Conservation (phyloP, 495 filamentous ascomycete species). For the Chaetomidium leptoderma region DNA sequence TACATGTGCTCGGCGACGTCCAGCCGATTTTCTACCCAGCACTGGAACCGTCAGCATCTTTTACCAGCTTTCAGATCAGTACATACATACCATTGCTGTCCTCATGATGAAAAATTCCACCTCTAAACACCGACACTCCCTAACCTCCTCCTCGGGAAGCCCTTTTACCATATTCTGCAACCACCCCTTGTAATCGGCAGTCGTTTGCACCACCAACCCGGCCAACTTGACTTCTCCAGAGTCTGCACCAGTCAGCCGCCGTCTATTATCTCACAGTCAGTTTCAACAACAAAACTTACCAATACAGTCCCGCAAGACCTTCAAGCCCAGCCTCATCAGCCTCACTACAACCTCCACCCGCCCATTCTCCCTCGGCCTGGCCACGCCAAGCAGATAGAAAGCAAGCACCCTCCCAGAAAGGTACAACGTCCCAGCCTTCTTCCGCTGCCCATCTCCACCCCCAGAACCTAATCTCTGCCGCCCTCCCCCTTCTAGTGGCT, state of each 20-base stretch:
- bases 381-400: slow-evolving; percentile 63
- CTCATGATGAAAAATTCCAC: slow-evolving; percentile 68
- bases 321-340: slow-evolving; percentile 63
- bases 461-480: background rate
- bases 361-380: slow-evolving; percentile 33
- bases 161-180: slow-evolving; percentile 41
- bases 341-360: slow-evolving; percentile 44
- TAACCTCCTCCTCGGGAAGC: slow-evolving; percentile 29
- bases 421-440: slow-evolving; percentile 26
- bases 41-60: slow-evolving; percentile 41
- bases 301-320: slow-evolving; percentile 60
- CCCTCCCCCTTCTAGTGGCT: background rate
- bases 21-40: slow-evolving; percentile 64
- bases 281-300: slow-evolving; percentile 51
- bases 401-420: slow-evolving; percentile 58
- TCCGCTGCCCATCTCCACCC: background rate
- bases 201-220: slow-evolving; percentile 56
- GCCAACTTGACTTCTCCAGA: slow-evolving; percentile 53
- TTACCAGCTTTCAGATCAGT: background rate
- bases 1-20: slow-evolving; percentile 79
- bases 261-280: too few relatives aligned
- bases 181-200: slow-evolving; percentile 57
- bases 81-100: slow-evolving; percentile 58
- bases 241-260: slow-evolving; percentile 31
- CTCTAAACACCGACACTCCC: slow-evolving; percentile 41